Percentiles rank a stretch among this genome's conserved stretches.
phyloP scores from a whole-genome alignment of 257 asterid genomes.

The Plectranthus barbatus region DNA sequence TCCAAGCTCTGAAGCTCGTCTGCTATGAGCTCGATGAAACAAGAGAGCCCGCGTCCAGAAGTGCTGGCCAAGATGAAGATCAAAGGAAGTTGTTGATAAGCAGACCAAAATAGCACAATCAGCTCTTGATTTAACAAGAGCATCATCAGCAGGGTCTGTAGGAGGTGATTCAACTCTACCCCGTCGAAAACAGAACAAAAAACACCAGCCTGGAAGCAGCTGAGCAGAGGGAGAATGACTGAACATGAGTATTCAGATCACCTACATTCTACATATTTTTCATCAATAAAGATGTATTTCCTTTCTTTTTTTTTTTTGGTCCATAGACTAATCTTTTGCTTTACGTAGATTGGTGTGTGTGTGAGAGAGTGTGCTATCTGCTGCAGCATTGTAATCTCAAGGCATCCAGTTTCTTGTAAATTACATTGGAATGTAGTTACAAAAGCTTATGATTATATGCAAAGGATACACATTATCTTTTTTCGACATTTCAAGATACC shows the following conservation, averaged over 20 bases:
- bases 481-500: no score
- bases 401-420: background rate
- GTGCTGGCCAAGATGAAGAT: conserved; percentile 54
- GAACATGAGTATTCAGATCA: conserved; percentile 42
- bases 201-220: conserved; percentile 53
- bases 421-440: no score
- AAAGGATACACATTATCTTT: no score
- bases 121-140: conserved; percentile 38
- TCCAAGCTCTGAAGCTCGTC: conserved; percentile 84
- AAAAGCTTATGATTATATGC: no score
- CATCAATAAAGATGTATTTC: background rate
- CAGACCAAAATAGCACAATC: conserved; percentile 29
- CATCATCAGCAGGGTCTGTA: conserved; percentile 26
- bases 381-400: background rate
- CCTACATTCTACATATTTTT: background rate
- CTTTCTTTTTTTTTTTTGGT: background rate
- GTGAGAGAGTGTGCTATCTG: no score
- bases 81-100: conserved; percentile 39
- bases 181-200: conserved; percentile 54
- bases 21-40: conserved; percentile 73
- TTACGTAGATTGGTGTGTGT: no score
- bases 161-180: conserved; percentile 75
- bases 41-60: conserved; percentile 40
- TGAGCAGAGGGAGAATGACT: conserved; percentile 71
- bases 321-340: no score